Base-by-base conservation (phyloP, 306 rosid genomes). In the Lotus japonicus region DNA sequence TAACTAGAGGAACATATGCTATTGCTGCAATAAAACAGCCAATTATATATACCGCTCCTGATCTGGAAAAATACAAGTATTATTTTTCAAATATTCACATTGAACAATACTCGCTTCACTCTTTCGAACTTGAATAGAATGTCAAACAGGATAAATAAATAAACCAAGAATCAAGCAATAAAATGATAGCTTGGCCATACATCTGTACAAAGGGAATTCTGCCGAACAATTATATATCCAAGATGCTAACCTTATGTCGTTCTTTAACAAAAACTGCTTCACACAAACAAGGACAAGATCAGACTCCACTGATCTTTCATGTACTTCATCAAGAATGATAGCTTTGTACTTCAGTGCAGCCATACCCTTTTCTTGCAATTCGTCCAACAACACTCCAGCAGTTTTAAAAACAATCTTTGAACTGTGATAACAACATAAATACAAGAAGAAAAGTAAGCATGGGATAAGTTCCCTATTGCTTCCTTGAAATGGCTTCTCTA, bases 301-400 rank as follows among this genome's bases (percentile, higher is more conserved):
- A 53, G 97, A 91, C 80, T 91, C 97, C 54, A 82, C 87, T 11
- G 97, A 92, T 89, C 96, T 87, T 85, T 92, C 97, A 79, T 92
- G 97, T 28, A 92, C 97, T 83, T 92, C 97, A 66, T 92, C 97
- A 17, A 92, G 95, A 73, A 92, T 83, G 73, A 92, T 85, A 84
- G 70, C 97, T 80, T 83, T 92, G 85, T 89, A 92, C 67, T 92
- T 73, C 26, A 92, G 79, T 4, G 96, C 97, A 53, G 68, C 64
- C 77, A 71, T 70, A 9, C 96, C 96, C 84, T 78, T 89, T 59
- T 92, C 97, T 63, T 82, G 82, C 88, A 92, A 65, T 84, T 89
- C 97, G 11, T 89, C 96, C 82, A 92, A 73, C 79, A 92, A 79
- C 80, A 92, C 96, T 73, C 96, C 97, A 77, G 97, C 96, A 72